A percentile compares a stretch with the other conserved stretches of the same genome.
Conservation (phyloP, 2,329 filamentous ascomycete species). For the Trichoderma semiorbis region DNA sequence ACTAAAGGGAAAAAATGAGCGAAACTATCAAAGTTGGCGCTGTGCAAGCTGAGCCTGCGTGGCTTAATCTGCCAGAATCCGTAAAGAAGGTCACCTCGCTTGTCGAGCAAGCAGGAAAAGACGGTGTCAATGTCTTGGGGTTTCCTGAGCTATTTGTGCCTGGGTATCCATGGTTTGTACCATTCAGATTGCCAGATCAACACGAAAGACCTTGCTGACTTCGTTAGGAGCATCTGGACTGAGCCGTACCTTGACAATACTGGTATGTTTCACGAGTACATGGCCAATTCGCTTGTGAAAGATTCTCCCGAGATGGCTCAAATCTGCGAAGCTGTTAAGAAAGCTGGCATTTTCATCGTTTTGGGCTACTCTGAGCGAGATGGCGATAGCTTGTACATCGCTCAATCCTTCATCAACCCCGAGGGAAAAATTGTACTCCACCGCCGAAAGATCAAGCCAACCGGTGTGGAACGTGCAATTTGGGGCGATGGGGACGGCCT, state of each 20-base stretch:
- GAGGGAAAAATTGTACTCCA: conserved; percentile 41
- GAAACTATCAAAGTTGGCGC: conserved; percentile 40
- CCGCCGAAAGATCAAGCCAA: conserved; percentile 47
- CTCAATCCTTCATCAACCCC: conserved; percentile 49
- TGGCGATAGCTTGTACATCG: conserved; percentile 41
- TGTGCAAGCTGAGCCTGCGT: conserved; percentile 57
- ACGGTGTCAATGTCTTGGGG: conserved; percentile 50
- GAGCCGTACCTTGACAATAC: background rate
- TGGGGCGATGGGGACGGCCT: conserved; percentile 50
- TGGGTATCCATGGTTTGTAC: conserved; percentile 45
- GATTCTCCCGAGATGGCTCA: conserved; percentile 40
- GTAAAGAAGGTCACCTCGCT: conserved; percentile 53
- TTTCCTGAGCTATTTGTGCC: conserved; percentile 53
- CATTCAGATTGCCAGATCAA: background rate
- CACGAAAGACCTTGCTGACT: background rate
- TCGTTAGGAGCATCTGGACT: conserved; percentile 1
- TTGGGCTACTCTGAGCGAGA: conserved; percentile 47
- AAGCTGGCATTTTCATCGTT: conserved; percentile 41
- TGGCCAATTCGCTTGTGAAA: conserved; percentile 23
- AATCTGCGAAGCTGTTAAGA: conserved; percentile 36
- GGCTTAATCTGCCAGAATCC: conserved; percentile 52
- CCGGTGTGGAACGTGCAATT: conserved; percentile 41
- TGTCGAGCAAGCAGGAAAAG: conserved; percentile 50
- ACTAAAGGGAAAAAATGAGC: background rate
- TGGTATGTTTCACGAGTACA: conserved; percentile 2